phyloP scores from a whole-genome alignment of 2,329 filamentous ascomycete genomes.

The Venturia asperata region DNA sequence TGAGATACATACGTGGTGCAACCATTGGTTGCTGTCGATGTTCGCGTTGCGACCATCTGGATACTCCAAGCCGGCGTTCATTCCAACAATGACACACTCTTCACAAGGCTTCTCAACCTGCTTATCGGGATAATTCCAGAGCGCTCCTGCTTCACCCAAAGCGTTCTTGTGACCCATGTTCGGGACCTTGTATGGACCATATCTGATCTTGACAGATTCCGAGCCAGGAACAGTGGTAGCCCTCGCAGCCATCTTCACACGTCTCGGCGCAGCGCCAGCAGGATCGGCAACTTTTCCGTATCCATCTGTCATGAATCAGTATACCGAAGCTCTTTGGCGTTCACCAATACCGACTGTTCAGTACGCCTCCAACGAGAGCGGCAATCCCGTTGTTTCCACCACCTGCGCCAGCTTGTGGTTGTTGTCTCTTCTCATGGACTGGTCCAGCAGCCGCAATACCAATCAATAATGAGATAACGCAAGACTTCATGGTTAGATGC shows the following conservation, averaged over 20 bases:
- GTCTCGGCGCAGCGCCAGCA: background rate
- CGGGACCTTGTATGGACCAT: constrained; percentile 19
- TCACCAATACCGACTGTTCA: background rate
- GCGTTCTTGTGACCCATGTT: constrained; percentile 16
- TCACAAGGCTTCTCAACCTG: constrained; percentile 14
- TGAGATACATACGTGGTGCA: constrained; percentile 25
- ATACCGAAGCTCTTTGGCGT: background rate
- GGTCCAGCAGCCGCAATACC: background rate
- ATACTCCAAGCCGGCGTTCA: constrained; percentile 19
- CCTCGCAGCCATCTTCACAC: background rate
- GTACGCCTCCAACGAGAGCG: background rate
- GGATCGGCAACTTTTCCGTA: constrained; percentile 14
- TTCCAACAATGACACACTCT: constrained; percentile 17
- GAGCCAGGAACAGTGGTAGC: constrained; percentile 5
- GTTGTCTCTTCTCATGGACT: background rate
- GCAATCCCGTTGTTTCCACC: background rate
- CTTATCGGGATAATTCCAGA: constrained; percentile 19
- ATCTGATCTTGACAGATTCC: constrained; percentile 12
- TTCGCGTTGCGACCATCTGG: constrained; percentile 15
- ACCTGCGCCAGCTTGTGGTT: background rate
- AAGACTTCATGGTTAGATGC: background rate
- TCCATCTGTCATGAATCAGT: background rate
- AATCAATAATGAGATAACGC: background rate
- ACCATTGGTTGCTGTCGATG: constrained; percentile 32
- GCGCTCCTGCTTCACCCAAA: constrained; percentile 15